phyloP scores from a whole-genome alignment of 805 yeast genomes.

The Lipomyces anomalus region DNA sequence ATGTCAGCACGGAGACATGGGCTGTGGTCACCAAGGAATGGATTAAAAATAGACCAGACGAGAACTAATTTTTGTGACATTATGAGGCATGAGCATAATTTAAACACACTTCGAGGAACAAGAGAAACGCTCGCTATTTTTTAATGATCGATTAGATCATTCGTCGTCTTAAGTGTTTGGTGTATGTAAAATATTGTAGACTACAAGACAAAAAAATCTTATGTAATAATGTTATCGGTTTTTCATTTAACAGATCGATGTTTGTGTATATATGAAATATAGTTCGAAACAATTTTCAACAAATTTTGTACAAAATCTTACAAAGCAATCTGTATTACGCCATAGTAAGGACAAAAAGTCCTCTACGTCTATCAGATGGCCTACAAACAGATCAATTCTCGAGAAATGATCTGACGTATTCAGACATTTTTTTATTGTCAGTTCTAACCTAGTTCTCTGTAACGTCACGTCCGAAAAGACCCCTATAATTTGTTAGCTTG shows the following conservation, averaged over 20 bases:
- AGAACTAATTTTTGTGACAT: background rate
- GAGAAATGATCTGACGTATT: no score
- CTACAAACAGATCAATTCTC: no score
- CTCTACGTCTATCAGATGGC: no score
- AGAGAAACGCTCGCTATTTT: background rate
- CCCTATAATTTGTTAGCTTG: constrained; percentile 4
- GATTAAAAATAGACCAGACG: background rate
- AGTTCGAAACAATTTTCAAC: no score
- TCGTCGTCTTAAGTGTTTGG: background rate
- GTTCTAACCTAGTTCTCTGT: constrained; percentile 15
- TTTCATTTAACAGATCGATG: background rate
- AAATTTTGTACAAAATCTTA: no score
- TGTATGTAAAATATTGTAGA: background rate
- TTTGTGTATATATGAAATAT: no score
- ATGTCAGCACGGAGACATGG: constrained; percentile 18
- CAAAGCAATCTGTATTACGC: no score
- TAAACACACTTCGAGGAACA: constrained; percentile 1
- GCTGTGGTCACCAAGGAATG: constrained; percentile 7
- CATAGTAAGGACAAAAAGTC: no score
- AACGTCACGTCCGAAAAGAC: constrained; percentile 25
- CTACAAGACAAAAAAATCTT: background rate
- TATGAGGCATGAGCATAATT: constrained; percentile 3
- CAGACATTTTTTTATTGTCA: no score
- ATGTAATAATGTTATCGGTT: background rate
- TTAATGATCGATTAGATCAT: background rate